phyloP scores from a whole-genome alignment of 2,329 filamentous ascomycete genomes.

The Botrytis paeoniae region DNA sequence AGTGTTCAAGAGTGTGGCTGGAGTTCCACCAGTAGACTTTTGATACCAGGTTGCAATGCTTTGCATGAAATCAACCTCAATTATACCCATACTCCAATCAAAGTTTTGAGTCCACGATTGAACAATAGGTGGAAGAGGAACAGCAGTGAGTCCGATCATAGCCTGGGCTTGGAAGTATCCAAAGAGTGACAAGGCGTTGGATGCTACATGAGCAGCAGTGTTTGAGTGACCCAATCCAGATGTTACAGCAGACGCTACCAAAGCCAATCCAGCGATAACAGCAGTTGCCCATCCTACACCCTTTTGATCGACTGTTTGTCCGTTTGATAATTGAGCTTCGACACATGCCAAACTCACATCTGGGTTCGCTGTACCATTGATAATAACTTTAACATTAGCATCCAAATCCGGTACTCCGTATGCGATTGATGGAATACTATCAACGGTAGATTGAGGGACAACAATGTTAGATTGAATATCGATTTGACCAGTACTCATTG shows the following conservation, averaged over 20 bases:
- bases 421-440: conserved; percentile 74
- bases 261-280: conserved; percentile 77
- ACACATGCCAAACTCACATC: conserved; percentile 74
- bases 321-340: conserved; percentile 83
- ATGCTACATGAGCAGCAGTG: conserved; percentile 89
- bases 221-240: conserved; percentile 91
- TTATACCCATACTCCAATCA: conserved; percentile 97
- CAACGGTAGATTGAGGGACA: conserved; percentile 55
- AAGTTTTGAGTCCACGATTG: conserved; percentile 96
- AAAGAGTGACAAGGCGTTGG: conserved; percentile 91
- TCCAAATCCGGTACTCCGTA: conserved; percentile 91
- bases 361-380: conserved; percentile 62
- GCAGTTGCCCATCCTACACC: conserved; percentile 89
- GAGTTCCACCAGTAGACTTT: conserved; percentile 82
- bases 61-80: conserved; percentile 83
- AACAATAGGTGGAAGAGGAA: conserved; percentile 82
- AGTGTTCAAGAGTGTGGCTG: conserved; percentile 73
- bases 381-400: conserved; percentile 75
- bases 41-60: conserved; percentile 93
- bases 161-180: conserved; percentile 93
- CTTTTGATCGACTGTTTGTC: conserved; percentile 84
- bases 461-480: conserved; percentile 69
- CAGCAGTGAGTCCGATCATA: conserved; percentile 79
- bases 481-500: conserved; percentile 83
- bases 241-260: conserved; percentile 81